phyloP scores from a whole-genome alignment of 208 protist species.

The Trichomonas vaginalis region DNA sequence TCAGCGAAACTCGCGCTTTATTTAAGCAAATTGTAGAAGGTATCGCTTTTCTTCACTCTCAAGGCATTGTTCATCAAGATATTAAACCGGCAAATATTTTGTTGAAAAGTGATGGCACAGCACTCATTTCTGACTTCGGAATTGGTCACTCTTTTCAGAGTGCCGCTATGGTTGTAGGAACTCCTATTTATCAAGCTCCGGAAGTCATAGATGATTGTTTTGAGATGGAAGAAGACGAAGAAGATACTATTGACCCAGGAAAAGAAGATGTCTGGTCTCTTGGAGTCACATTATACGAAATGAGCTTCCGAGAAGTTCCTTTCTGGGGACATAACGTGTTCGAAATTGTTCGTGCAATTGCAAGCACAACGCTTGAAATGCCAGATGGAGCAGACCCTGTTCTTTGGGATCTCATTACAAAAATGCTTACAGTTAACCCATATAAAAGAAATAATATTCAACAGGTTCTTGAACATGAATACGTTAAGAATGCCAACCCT shows the following conservation, averaged over 20 bases:
- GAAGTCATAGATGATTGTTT: not conserved
- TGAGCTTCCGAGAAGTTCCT: not conserved
- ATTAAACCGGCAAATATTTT: not conserved
- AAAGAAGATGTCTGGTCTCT: not conserved
- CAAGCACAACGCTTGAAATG: not conserved
- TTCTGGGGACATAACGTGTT: not conserved
- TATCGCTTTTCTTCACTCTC: not conserved
- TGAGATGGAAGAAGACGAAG: not conserved
- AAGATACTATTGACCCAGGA: not conserved
- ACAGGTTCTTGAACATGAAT: not conserved
- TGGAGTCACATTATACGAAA: not conserved
- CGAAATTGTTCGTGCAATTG: not conserved
- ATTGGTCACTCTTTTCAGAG: not conserved
- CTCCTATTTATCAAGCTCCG: not conserved
- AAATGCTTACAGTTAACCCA: not conserved
- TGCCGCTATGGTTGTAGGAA: not conserved
- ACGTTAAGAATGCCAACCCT: not conserved
- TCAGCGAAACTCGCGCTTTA: not conserved
- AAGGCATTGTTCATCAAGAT: slow-evolving; percentile 13
- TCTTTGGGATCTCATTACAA: not conserved
- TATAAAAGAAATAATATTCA: not conserved
- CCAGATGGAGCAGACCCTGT: not conserved
- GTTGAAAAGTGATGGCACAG: not conserved
- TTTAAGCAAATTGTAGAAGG: not conserved
- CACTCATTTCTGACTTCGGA: not conserved